Evolutionary conservation across 768 basidiomycete species (phyloP).

Genomic region (Lentinula sp.): DNA sequence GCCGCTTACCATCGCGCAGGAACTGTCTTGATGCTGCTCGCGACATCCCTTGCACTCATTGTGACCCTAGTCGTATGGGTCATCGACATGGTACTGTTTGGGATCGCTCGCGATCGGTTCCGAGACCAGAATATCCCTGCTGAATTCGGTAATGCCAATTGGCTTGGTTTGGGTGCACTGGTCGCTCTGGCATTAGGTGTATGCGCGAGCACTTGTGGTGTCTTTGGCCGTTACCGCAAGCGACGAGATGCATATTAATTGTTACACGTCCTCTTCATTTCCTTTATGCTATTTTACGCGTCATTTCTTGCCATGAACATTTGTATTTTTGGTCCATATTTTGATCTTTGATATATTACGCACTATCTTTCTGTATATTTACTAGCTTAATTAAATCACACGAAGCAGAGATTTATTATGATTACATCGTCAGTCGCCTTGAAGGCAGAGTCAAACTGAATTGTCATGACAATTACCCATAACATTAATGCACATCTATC

Average conservation of each 20-base stretch:
- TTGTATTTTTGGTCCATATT: too few relatives aligned
- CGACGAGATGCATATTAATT: conserved; percentile 11
- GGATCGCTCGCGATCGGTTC: conserved; percentile 57
- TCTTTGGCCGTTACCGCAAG: conserved; percentile 60
- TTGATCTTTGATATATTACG: too few relatives aligned
- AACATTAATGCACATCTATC: too few relatives aligned
- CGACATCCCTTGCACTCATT: conserved; percentile 60
- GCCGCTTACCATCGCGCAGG: conserved; percentile 58
- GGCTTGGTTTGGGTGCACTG: conserved; percentile 74
- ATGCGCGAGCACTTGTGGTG: conserved; percentile 59
- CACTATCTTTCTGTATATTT: too few relatives aligned
- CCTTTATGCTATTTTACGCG: too few relatives aligned
- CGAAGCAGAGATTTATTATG: too few relatives aligned
- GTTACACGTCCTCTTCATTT: too few relatives aligned
- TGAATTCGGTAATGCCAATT: conserved; percentile 74
- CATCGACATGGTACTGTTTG: conserved; percentile 78
- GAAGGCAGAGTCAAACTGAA: too few relatives aligned
- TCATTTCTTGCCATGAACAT: too few relatives aligned
- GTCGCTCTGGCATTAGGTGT: conserved; percentile 57
- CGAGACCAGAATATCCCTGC: conserved; percentile 41
- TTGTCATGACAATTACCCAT: too few relatives aligned
- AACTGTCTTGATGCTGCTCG: conserved; percentile 72
- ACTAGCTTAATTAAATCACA: too few relatives aligned
- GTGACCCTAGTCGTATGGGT: conserved; percentile 65
- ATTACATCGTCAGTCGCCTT: too few relatives aligned